These are phyloP conservation scores for Saccharomycopsis lassenensis DNA, from an alignment of 805 yeast species.

Conservation along the genomic window DNA sequence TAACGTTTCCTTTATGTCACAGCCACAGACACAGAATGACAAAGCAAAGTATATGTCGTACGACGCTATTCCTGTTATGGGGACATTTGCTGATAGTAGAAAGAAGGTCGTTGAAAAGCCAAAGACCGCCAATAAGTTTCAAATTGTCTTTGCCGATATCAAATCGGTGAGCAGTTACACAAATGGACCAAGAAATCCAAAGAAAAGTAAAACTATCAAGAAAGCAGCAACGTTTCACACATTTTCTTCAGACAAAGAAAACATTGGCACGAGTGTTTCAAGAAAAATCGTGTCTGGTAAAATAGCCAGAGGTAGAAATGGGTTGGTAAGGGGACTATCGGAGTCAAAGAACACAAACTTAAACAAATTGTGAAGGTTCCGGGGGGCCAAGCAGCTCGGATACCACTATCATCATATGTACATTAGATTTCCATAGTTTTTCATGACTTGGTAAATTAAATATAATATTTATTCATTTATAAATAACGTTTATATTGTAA, in stretches of 20 bases:
- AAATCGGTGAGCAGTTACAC: constrained; percentile 7
- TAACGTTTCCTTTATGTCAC: background rate
- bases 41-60: background rate
- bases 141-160: constrained; percentile 15
- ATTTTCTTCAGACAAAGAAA: background rate
- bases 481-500: background rate
- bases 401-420: too few relatives aligned
- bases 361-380: too few relatives aligned
- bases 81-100: constrained; percentile 14
- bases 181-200: background rate
- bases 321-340: too few relatives aligned
- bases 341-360: too few relatives aligned
- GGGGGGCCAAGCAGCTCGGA: too few relatives aligned
- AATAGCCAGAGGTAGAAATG: too few relatives aligned
- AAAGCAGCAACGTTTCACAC: background rate
- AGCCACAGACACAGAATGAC: background rate
- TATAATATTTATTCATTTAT: too few relatives aligned
- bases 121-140: constrained; percentile 6
- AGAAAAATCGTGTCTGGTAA: background rate
- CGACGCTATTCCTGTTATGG: constrained; percentile 14
- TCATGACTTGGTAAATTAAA: too few relatives aligned
- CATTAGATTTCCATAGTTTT: too few relatives aligned
- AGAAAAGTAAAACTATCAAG: constrained; percentile 1
- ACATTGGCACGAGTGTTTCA: background rate
- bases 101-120: background rate